These are phyloP conservation scores for Flaveria robusta DNA, from an alignment of 129 eudicot genomes.

Conservation along the genomic window DNA sequence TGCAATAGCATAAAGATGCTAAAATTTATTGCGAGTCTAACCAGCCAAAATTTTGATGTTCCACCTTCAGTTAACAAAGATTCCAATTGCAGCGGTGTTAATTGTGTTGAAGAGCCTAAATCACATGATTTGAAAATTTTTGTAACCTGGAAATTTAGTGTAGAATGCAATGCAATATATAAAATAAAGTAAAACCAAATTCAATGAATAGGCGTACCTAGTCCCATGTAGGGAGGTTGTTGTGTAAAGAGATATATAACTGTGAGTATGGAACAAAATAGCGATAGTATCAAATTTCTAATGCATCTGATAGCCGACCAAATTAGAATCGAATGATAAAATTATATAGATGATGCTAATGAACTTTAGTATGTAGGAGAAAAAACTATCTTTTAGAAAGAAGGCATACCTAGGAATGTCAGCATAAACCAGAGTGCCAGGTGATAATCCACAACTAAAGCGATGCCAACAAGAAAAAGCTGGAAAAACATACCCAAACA, in stretches of 20 bases:
- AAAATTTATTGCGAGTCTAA: slow-evolving; percentile 36
- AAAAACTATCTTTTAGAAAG: slow-evolving; percentile 18
- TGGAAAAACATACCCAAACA: slow-evolving; percentile 28
- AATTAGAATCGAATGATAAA: background rate
- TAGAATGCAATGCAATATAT: slow-evolving; percentile 13
- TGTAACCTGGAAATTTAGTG: background rate
- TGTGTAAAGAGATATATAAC: slow-evolving; percentile 70
- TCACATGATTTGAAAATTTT: background rate
- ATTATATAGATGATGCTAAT: background rate
- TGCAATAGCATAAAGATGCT: background rate
- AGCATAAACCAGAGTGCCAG: slow-evolving; percentile 79
- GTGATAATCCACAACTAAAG: slow-evolving; percentile 75
- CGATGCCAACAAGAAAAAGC: slow-evolving; percentile 74
- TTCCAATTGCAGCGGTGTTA: slow-evolving; percentile 92
- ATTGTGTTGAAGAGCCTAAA: slow-evolving; percentile 63
- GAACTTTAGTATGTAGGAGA: background rate
- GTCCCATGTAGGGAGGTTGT: slow-evolving; percentile 75
- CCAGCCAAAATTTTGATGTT: slow-evolving; percentile 93
- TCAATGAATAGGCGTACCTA: slow-evolving; percentile 61
- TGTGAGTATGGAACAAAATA: slow-evolving; percentile 35
- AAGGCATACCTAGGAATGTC: slow-evolving; percentile 68
- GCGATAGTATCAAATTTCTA: slow-evolving; percentile 13
- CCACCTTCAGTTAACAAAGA: slow-evolving; percentile 76
- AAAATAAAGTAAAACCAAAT: slow-evolving; percentile 3
- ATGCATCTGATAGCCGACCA: background rate